Evolutionary conservation across 345 rosid genomes (phyloP).

Genomic region (Salix brachista): DNA sequence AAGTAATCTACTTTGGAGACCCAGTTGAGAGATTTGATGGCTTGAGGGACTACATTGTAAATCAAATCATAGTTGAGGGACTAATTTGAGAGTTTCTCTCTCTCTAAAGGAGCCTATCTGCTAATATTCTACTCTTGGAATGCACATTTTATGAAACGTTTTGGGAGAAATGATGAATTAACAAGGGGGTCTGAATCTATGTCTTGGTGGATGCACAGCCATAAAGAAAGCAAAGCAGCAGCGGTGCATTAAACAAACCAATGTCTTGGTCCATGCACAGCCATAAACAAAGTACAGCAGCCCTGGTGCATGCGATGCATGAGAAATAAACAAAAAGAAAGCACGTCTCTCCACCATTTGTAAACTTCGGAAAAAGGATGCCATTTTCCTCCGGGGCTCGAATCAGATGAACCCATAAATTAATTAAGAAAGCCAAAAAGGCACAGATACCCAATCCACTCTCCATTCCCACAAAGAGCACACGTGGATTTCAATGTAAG

Average conservation of each 20-base stretch:
- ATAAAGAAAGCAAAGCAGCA: not conserved
- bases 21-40: not conserved
- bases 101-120: not conserved
- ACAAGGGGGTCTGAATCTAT: not conserved
- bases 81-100: not conserved
- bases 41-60: not conserved
- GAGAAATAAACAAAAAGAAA: not conserved
- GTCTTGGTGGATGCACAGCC: not conserved
- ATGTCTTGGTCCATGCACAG: not conserved
- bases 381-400: not conserved
- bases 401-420: not conserved
- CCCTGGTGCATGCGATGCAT: not conserved
- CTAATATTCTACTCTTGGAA: not conserved
- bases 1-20: not conserved
- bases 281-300: not conserved
- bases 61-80: not conserved
- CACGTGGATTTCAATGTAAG: not conserved
- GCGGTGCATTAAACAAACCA: not conserved
- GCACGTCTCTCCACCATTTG: not conserved
- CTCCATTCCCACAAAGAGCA: not conserved
- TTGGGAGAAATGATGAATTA: not conserved
- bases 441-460: not conserved
- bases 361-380: not conserved
- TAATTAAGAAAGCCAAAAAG: not conserved
- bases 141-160: not conserved